Evolutionary conservation across 768 basidiomycete species (phyloP), one percentile per base, ranked within the genome.

Genomic region (Leccinum disarticulatum): DNA sequence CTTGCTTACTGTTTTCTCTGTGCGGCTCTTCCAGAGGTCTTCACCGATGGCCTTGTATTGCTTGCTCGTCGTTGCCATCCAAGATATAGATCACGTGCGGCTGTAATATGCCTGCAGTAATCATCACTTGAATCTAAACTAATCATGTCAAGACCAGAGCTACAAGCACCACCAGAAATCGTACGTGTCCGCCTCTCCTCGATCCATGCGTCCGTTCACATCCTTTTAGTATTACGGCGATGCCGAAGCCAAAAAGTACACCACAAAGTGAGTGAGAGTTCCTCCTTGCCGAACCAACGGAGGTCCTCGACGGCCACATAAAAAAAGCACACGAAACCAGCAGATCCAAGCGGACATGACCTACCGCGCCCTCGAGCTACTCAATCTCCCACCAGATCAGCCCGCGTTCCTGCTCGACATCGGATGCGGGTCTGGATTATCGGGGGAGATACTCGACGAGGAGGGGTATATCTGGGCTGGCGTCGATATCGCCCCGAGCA

Each of bases 271-370:
- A 57, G 81, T 72, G 19, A 35, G 8, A 4, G 3, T n/a, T 31
- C 51, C 41, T 56, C 52, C 8, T 57, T 51, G 19, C 57, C n/a
- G 54, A 43, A 8, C 0, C 9, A 15, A 33, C 7, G 41, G 27
- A 52, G 5, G 13, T 27, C 22, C 19, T 50, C n/a, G 49, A 71
- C 61, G 59, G 65, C 64, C 51, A 52, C 56, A 36, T 47, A 60
- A 97, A 15, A 22, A 52, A 61, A 97, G 95, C 77, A 87, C 95
- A 31, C 94, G 97, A 55, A 93, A 96, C 68, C 95, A 98, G 73
- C 88, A 90, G 72, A 95, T 99, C 61, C 97, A 99, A 71, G 90
- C 94, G 10, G 88, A 95, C 63, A 98, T 99, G 97, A 97, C 97
- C 15, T 91, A 95, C 66, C 84, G 97, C 65, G 95, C 95, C 2